A percentile compares a stretch with the other conserved stretches of the same genome.
Conservation (phyloP, 768 basidiomycete species). For the Coprinopsis marcescibilis region DNA sequence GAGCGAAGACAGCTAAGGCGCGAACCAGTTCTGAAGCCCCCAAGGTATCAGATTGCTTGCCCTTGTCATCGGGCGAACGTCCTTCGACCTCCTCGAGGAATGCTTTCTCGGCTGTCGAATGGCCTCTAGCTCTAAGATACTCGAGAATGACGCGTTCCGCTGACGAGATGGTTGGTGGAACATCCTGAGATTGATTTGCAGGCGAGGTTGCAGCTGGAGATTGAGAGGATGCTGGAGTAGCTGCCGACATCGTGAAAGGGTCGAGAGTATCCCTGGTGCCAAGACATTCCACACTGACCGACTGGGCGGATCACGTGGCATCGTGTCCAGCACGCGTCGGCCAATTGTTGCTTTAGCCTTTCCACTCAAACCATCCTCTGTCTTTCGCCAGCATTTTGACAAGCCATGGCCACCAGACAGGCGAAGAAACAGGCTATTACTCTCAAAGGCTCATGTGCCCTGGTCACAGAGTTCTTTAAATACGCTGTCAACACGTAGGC, state of each 20-base stretch:
- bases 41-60: conserved; percentile 37
- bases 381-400: conserved; percentile 10
- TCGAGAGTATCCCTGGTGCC: background rate
- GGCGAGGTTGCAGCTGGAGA: conserved; percentile 45
- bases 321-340: conserved; percentile 16
- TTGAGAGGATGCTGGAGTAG: conserved; percentile 45
- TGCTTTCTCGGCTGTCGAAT: conserved; percentile 42
- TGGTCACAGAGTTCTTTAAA: conserved; percentile 99
- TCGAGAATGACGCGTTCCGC: conserved; percentile 41
- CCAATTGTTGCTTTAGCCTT: conserved; percentile 8
- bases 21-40: conserved; percentile 47
- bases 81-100: conserved; percentile 39
- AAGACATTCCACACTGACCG: background rate
- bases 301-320: background rate
- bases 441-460: conserved; percentile 87
- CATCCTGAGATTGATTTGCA: conserved; percentile 32
- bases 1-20: conserved; percentile 60
- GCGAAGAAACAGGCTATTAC: conserved; percentile 75
- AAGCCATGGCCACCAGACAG: conserved; percentile 40
- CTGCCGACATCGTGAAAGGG: conserved; percentile 33
- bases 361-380: conserved; percentile 10
- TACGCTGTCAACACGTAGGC: conserved; percentile 96
- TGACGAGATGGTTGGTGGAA: conserved; percentile 28
- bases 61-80: conserved; percentile 37
- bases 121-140: conserved; percentile 45